Base-by-base conservation (phyloP, 108 stramenopile genomes). In the Epithemia pelagica region DNA sequence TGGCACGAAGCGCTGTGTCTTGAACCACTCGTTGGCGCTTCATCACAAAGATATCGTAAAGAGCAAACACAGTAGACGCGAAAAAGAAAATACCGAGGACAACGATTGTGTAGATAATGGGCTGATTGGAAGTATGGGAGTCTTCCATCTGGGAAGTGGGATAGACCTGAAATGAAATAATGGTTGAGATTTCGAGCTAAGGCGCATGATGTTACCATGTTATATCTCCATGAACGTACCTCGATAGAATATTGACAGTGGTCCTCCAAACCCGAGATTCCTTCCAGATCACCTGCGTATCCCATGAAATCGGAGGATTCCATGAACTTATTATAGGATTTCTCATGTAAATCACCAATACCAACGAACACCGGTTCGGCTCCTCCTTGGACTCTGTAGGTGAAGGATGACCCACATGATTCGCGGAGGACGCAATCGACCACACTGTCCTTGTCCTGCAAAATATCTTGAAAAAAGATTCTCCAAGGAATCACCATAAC, bases 311-410 rank as follows among this genome's bases (percentile, higher is more conserved):
- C 37, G 37, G 37, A 46, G 15, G 5, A 15, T 46, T 46, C 10
- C 37, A 46, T 46, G 26, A 61, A 28, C n/a, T 10, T 2, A 30
- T 28, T 10, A 28, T n/a, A 61, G 10, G 18, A 2, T 31, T 3
- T 28, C 61, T 58, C 56, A 58, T 58, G 56, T 21, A 58, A 27
- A n/a, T 58, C 56, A 5, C 56, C 56, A 23, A 27, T 23, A 58
- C 56, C 56, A 18, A 7, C 7, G 56, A 58, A 58, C 5, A 58
- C 26, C 7, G 56, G 26, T 54, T 28, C 53, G 53, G 22, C 20
- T 20, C 51, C 62, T 0, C 82, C 83, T 21, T 72, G 66, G 30
- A 90, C 61, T 15, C 30, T 23, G 56, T 75, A 89, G 20, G 72
- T 85, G 61, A 72, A 81, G 20, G 54, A 25, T 30, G 77, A 64